Conservation (phyloP, 192 early-diverging fungal genomes). For the Coemansia nantahalensis region DNA sequence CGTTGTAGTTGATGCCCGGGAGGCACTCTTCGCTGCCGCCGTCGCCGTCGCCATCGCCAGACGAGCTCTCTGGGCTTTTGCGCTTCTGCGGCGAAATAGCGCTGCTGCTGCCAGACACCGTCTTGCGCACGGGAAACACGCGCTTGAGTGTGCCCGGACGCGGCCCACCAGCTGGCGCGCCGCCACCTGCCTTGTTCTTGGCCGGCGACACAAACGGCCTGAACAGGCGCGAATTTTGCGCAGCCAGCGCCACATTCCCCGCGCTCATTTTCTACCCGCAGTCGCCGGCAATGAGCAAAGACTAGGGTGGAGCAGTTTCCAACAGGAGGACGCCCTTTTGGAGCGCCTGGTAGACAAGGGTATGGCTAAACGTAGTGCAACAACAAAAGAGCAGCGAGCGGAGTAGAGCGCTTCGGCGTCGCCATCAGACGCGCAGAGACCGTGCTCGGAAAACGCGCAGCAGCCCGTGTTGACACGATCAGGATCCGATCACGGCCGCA, state of each 20-base stretch:
- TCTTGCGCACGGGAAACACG: conserved; percentile 34
- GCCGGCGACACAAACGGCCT: conserved; percentile 49
- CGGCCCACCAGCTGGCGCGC: not conserved
- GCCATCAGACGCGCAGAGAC: too few relatives aligned
- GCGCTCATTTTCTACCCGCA: conserved; percentile 21
- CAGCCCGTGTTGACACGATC: too few relatives aligned
- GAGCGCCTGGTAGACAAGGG: too few relatives aligned
- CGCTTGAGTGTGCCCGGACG: conserved; percentile 27
- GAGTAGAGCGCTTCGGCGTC: too few relatives aligned
- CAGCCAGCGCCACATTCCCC: conserved; percentile 19
- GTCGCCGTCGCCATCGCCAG: conserved; percentile 7
- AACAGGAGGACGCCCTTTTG: too few relatives aligned
- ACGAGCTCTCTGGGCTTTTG: conserved; percentile 2
- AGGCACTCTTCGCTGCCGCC: conserved; percentile 17
- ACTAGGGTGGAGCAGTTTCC: too few relatives aligned
- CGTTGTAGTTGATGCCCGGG: conserved; percentile 50
- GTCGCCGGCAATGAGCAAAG: too few relatives aligned
- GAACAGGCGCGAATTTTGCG: conserved; percentile 36
- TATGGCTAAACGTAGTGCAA: too few relatives aligned
- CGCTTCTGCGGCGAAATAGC: conserved; percentile 13
- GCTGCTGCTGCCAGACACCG: not conserved
- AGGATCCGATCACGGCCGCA: too few relatives aligned
- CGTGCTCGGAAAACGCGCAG: too few relatives aligned
- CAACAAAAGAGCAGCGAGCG: too few relatives aligned
- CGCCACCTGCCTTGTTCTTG: conserved; percentile 6